phyloP scores from a whole-genome alignment of 495 filamentous ascomycete genomes.

The Aspergillus baeticus region DNA sequence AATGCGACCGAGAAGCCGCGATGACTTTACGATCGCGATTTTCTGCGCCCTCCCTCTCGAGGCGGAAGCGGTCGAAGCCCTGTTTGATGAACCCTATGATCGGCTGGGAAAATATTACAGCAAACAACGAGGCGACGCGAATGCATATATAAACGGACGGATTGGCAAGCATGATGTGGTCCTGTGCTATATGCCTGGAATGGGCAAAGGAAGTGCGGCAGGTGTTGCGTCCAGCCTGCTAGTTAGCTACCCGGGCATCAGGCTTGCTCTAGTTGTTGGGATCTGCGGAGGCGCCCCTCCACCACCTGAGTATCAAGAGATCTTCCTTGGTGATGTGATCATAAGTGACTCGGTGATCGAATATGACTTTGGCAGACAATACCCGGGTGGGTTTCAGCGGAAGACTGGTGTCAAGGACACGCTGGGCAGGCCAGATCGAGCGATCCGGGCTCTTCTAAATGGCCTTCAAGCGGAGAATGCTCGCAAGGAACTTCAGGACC shows the following conservation, averaged over 20 bases:
- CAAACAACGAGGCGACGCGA: slow-evolving; percentile 2
- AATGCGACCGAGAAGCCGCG: background rate
- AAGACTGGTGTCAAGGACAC: slow-evolving; percentile 29
- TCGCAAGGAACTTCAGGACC: slow-evolving; percentile 13
- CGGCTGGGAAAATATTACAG: background rate
- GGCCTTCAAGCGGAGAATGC: slow-evolving; percentile 17
- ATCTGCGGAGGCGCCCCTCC: too few species aligned
- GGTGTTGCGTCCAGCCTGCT: slow-evolving; percentile 22
- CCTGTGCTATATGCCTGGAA: slow-evolving; percentile 28
- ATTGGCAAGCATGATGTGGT: slow-evolving; percentile 40
- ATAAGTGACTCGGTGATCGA: slow-evolving; percentile 39
- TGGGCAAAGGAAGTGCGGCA: slow-evolving; percentile 33
- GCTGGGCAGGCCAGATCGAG: slow-evolving; percentile 24
- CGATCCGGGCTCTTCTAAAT: slow-evolving; percentile 28
- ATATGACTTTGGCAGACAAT: slow-evolving; percentile 36
- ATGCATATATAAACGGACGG: slow-evolving; percentile 33
- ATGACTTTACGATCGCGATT: slow-evolving; percentile 20
- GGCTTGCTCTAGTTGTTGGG: slow-evolving; percentile 26
- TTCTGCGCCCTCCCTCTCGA: slow-evolving; percentile 15
- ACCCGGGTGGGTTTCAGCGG: slow-evolving; percentile 20
- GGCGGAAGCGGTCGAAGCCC: slow-evolving; percentile 25
- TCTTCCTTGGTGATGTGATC: slow-evolving; percentile 45
- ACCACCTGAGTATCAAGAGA: slow-evolving; percentile 12
- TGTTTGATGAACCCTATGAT: slow-evolving; percentile 30
- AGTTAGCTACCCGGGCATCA: slow-evolving; percentile 26